phyloP scores from a whole-genome alignment of 2,329 filamentous ascomycete genomes.

The Diaporthe humulicola region DNA sequence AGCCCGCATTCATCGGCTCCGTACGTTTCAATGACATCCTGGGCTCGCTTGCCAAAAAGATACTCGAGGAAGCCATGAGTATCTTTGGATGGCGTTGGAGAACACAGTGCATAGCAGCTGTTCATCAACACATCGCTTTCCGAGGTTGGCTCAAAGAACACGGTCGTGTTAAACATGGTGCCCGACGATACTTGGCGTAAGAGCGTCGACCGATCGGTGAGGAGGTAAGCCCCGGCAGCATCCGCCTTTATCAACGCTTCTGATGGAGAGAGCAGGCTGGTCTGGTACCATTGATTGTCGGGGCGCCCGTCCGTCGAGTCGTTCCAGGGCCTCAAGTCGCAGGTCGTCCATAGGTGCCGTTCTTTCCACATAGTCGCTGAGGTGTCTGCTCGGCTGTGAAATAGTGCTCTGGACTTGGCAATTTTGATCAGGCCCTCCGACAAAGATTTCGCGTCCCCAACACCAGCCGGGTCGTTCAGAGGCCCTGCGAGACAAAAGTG shows the following conservation, averaged over 20 bases:
- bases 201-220: constrained; percentile 38
- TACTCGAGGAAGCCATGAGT: constrained; percentile 28
- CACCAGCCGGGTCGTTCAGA: constrained; percentile 13
- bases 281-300: constrained; percentile 29
- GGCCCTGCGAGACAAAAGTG: constrained; percentile 39
- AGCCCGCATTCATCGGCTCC: constrained; percentile 10
- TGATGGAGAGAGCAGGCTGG: constrained; percentile 30
- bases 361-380: constrained; percentile 40
- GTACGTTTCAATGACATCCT: constrained; percentile 11
- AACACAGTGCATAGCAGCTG: constrained; percentile 33
- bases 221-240: constrained; percentile 32
- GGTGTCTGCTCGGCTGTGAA: constrained; percentile 35
- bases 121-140: constrained; percentile 35
- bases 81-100: constrained; percentile 3
- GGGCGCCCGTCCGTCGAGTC: neutral
- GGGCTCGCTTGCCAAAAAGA: constrained; percentile 12
- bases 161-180: constrained; percentile 23
- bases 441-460: neutral
- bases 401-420: neutral
- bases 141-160: constrained; percentile 33
- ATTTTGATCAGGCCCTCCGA: constrained; percentile 23
- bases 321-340: constrained; percentile 26
- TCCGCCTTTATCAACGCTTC: constrained; percentile 33
- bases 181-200: constrained; percentile 35
- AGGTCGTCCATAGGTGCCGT: constrained; percentile 16